Conservation (phyloP, 208 protist genomes). For the Wallacemonas sp. region DNA sequence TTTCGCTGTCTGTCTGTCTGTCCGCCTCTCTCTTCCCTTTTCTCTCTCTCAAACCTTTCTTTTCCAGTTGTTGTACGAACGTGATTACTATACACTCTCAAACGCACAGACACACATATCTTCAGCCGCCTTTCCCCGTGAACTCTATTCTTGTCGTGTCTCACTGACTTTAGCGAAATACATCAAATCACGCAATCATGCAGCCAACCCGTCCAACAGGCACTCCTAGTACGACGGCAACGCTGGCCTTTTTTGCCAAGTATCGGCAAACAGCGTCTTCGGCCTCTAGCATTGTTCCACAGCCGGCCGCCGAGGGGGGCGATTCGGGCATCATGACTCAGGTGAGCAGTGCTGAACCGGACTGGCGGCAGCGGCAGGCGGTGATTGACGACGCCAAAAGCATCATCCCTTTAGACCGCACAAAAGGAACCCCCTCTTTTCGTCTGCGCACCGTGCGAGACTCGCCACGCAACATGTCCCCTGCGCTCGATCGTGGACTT, state of each 20-base stretch:
- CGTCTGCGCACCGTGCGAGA: conserved; percentile 30
- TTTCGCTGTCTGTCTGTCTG: neutral
- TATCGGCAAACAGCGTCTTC: conserved; percentile 8
- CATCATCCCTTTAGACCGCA: conserved; percentile 44
- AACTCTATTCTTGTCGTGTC: too few species aligned
- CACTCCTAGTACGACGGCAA: neutral
- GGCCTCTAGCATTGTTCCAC: conserved; percentile 4
- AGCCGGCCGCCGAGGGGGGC: neutral
- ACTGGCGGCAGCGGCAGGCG: conserved; percentile 2
- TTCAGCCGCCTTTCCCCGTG: too few species aligned
- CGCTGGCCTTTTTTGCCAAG: conserved; percentile 12
- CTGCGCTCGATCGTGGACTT: conserved; percentile 25
- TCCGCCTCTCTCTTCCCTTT: neutral
- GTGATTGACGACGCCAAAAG: conserved; percentile 17
- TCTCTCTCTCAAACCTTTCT: neutral
- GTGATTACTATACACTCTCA: neutral
- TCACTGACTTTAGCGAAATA: too few species aligned
- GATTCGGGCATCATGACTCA: conserved; percentile 29
- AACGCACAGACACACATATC: too few species aligned
- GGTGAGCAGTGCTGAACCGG: conserved; percentile 15
- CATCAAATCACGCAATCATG: too few species aligned
- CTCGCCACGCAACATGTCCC: conserved; percentile 38
- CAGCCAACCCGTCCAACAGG: too few species aligned
- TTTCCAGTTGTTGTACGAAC: too few species aligned
- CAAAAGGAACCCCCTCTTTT: conserved; percentile 27